Evolutionary conservation across 192 early-diverging fungal species (phyloP).

Genomic region (Coemansia sp.): DNA sequence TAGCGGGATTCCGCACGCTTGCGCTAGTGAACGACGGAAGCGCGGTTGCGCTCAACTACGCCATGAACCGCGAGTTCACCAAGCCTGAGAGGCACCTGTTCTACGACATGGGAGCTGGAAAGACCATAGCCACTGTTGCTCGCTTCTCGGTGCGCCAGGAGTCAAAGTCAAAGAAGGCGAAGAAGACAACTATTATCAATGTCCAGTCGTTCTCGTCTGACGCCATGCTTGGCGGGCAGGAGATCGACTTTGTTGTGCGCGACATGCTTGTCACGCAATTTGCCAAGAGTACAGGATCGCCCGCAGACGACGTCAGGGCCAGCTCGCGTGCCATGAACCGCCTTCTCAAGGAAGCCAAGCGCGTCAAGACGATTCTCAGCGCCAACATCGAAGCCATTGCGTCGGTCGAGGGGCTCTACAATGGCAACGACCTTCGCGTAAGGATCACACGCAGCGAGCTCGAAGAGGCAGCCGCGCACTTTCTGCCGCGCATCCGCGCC

Average conservation of each 20-base stretch:
- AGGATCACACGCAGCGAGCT: constrained; percentile 76
- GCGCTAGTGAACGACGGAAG: constrained; percentile 91
- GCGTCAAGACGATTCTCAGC: constrained; percentile 95
- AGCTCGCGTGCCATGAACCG: constrained; percentile 84
- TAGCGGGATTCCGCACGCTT: constrained; percentile 82
- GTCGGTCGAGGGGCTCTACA: constrained; percentile 83
- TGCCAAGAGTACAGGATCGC: constrained; percentile 53
- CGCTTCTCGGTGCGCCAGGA: constrained; percentile 65
- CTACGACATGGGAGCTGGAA: constrained; percentile 97
- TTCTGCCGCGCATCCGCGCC: constrained; percentile 64
- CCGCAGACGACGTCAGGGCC: constrained; percentile 57
- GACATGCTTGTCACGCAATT: constrained; percentile 78
- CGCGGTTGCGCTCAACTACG: constrained; percentile 94
- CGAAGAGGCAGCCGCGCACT: constrained; percentile 66
- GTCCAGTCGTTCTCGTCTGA: constrained; percentile 83
- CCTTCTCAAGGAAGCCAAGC: constrained; percentile 89
- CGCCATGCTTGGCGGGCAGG: constrained; percentile 80
- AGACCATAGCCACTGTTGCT: constrained; percentile 85
- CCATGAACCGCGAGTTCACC: constrained; percentile 67
- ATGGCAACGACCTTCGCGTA: constrained; percentile 81
- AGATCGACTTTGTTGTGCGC: constrained; percentile 82
- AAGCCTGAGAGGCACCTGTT: constrained; percentile 79
- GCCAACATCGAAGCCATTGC: constrained; percentile 87
- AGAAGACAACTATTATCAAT: constrained; percentile 67
- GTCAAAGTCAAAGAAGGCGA: constrained; percentile 55